phyloP scores from a whole-genome alignment of 2,329 filamentous ascomycete species.

The Periconia sp. region DNA sequence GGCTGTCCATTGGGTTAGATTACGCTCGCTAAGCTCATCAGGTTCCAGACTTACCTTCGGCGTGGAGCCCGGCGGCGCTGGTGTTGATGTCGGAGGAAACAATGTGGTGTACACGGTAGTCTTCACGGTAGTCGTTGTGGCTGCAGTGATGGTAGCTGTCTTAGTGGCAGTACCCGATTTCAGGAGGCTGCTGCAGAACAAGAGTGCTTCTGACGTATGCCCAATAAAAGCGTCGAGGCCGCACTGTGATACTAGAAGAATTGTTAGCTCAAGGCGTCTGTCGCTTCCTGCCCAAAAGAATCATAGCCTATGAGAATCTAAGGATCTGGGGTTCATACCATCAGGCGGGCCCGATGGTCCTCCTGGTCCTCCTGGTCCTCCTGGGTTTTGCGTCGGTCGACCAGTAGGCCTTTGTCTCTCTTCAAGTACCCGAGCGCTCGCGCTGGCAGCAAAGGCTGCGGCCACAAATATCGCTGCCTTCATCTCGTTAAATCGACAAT shows the following conservation, averaged over 20 bases:
- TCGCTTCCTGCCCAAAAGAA: too few species aligned
- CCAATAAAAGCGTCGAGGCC: constrained; percentile 38
- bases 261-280: too few species aligned
- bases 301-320: too few species aligned
- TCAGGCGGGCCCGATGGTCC: constrained; percentile 18
- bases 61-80: constrained; percentile 15
- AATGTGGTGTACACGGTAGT: constrained; percentile 30
- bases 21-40: neutral
- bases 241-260: too few species aligned
- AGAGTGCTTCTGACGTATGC: constrained; percentile 34
- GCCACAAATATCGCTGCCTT: constrained; percentile 26
- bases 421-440: constrained; percentile 25
- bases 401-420: constrained; percentile 25
- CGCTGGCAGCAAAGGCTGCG: constrained; percentile 28
- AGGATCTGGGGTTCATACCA: constrained; percentile 23
- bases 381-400: constrained; percentile 4
- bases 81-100: constrained; percentile 26
- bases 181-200: constrained; percentile 38
- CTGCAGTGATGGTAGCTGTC: constrained; percentile 25
- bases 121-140: constrained; percentile 27
- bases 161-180: constrained; percentile 31
- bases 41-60: constrained; percentile 6
- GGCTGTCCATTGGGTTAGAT: neutral
- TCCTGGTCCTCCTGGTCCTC: neutral
- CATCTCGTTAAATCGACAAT: constrained; percentile 21